Percentiles rank a stretch among this genome's conserved stretches.
Evolutionary conservation across 768 basidiomycete species (phyloP).

Genomic region (Phlegmacium glaucopus): DNA sequence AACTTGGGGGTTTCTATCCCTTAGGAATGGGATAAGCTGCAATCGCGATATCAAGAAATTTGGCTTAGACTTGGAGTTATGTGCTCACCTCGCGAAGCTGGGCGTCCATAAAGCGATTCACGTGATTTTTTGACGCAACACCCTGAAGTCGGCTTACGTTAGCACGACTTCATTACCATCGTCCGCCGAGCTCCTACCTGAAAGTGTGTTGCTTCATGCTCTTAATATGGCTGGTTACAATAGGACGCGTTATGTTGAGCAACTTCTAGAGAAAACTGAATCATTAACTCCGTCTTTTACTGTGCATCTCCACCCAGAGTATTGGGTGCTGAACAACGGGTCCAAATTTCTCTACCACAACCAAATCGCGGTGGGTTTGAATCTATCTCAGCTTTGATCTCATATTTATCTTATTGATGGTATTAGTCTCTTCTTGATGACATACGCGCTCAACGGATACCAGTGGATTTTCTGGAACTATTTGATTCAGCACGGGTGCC

Average conservation of each 20-base stretch:
- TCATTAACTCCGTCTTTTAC: constrained; percentile 68
- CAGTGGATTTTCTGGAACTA: constrained; percentile 79
- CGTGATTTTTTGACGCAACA: constrained; percentile 27
- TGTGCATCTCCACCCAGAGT: constrained; percentile 72
- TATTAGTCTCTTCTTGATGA: constrained; percentile 76
- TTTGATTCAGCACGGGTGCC: constrained; percentile 72
- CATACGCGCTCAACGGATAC: constrained; percentile 78
- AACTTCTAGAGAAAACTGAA: constrained; percentile 57
- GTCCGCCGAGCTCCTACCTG: background rate
- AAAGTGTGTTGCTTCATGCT: constrained; percentile 6
- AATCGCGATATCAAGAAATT: background rate
- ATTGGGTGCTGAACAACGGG: constrained; percentile 81
- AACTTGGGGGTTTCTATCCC: constrained; percentile 84
- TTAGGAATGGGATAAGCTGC: constrained; percentile 81
- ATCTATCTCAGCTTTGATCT: background rate
- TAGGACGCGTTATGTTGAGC: constrained; percentile 59
- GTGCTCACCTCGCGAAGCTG: constrained; percentile 43
- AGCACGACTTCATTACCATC: constrained; percentile 2
- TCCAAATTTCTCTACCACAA: constrained; percentile 81
- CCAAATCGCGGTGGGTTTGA: constrained; percentile 55
- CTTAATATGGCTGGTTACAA: constrained; percentile 68
- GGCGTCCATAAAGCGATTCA: constrained; percentile 36
- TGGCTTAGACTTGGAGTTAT: background rate
- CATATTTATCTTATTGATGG: constrained; percentile 3
- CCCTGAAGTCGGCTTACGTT: constrained; percentile 15